phyloP scores from a whole-genome alignment of 352 stramenopile species.

The Phytophthora constricta region DNA sequence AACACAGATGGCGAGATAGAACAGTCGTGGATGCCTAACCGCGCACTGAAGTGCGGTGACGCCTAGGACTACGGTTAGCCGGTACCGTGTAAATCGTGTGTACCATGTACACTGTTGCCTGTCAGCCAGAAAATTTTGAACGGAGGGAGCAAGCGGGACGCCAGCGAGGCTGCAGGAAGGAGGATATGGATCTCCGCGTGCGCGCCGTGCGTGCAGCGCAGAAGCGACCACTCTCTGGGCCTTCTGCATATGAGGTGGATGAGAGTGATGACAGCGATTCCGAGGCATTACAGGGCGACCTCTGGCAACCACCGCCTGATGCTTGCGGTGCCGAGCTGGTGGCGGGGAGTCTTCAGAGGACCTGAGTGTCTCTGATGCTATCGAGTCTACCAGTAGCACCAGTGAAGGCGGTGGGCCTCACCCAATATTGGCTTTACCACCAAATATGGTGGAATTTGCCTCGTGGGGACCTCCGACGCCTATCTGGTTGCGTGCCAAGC shows the following conservation, averaged over 20 bases:
- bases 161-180: not conserved
- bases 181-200: not conserved
- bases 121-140: not conserved
- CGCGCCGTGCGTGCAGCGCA: not conserved
- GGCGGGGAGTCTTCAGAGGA: not conserved
- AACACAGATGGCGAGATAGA: no score
- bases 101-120: not conserved
- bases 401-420: not conserved
- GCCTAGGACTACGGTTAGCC: no score
- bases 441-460: not conserved
- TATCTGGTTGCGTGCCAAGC: not conserved
- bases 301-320: not conserved
- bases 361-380: not conserved
- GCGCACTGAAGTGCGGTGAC: no score
- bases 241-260: not conserved
- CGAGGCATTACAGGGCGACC: not conserved
- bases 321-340: not conserved
- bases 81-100: no score
- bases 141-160: not conserved
- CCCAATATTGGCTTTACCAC: not conserved
- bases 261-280: not conserved
- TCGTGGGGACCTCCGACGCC: not conserved
- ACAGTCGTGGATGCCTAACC: no score
- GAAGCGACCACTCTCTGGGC: not conserved
- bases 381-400: not conserved